Evolutionary conservation across 2,329 filamentous ascomycete species (phyloP).

Genomic region (Fusarium nelsonii): DNA sequence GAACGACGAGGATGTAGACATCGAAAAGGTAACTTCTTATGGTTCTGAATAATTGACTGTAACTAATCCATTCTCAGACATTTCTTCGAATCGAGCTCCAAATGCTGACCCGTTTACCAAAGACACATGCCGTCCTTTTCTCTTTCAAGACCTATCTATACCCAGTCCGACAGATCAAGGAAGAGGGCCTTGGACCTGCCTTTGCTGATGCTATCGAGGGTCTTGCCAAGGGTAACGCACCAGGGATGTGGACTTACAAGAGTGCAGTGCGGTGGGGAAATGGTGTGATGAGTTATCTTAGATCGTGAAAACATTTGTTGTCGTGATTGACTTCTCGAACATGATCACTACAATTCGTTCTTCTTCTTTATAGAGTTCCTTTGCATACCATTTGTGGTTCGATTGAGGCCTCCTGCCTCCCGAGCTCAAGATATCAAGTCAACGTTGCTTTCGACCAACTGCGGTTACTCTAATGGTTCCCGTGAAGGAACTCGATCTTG

Average conservation of each 20-base stretch:
- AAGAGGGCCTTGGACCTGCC: slow-evolving; percentile 28
- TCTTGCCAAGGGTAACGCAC: slow-evolving; percentile 32
- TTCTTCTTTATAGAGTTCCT: not conserved
- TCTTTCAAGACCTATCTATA: slow-evolving; percentile 41
- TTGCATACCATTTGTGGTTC: not conserved
- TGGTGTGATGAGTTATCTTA: slow-evolving; percentile 27
- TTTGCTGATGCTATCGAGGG: slow-evolving; percentile 40
- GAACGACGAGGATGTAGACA: slow-evolving; percentile 16
- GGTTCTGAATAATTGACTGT: rapidly evolving
- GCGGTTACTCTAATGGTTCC: slow-evolving; percentile 18
- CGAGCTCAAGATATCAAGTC: not conserved
- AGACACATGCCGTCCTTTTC: slow-evolving; percentile 33
- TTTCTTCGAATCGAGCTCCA: slow-evolving; percentile 37
- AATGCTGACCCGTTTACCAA: slow-evolving; percentile 32
- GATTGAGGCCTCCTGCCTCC: not conserved
- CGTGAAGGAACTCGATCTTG: slow-evolving; percentile 22
- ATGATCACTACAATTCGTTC: not conserved
- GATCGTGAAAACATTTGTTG: slow-evolving; percentile 6
- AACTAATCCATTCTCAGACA: slow-evolving; percentile 21
- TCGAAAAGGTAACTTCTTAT: slow-evolving; percentile 5
- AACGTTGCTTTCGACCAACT: not conserved
- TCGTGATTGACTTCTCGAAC: not conserved
- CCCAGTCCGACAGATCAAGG: slow-evolving; percentile 30
- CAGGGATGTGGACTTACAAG: slow-evolving; percentile 42
- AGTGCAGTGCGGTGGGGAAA: slow-evolving; percentile 34